Evolutionary conservation across 352 stramenopile species (phyloP).

Genomic region (Phytophthora niederhauseri): DNA sequence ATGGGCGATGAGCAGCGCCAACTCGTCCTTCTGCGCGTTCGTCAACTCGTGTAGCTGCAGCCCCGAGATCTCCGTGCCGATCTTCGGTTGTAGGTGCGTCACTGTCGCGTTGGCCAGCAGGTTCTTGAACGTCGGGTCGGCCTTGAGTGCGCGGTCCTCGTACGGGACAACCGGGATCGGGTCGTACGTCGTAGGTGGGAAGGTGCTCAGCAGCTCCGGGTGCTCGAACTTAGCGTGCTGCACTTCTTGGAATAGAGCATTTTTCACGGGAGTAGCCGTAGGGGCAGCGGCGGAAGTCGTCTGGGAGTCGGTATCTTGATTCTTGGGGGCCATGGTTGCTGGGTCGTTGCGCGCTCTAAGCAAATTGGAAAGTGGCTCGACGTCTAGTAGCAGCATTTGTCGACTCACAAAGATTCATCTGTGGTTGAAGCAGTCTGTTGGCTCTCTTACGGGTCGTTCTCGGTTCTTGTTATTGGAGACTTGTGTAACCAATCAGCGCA

Average conservation of each 20-base stretch:
- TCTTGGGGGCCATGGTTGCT: neutral
- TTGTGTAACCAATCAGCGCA: neutral
- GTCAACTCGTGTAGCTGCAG: slow-evolving; percentile 5
- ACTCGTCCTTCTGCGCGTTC: neutral
- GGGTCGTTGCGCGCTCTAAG: neutral
- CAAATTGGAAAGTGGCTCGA: neutral
- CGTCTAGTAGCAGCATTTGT: neutral
- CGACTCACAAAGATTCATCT: neutral
- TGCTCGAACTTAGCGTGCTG: slow-evolving; percentile 10
- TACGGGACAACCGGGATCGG: slow-evolving; percentile 8
- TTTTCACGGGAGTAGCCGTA: slow-evolving; percentile 12
- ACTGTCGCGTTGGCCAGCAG: neutral
- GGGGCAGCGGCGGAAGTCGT: neutral
- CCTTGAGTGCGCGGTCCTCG: slow-evolving; percentile 9
- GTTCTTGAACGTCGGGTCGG: slow-evolving; percentile 12
- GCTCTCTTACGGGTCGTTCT: neutral
- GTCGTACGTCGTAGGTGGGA: slow-evolving; percentile 9
- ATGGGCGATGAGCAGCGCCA: slow-evolving; percentile 8
- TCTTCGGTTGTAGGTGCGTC: slow-evolving; percentile 11
- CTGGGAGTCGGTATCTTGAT: neutral
- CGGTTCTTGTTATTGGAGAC: neutral
- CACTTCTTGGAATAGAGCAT: slow-evolving; percentile 17
- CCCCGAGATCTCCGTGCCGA: slow-evolving; percentile 10
- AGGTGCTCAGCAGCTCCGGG: slow-evolving; percentile 8
- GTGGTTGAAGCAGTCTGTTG: neutral